phyloP scores from a whole-genome alignment of 371 early-diverging fungal species.

The Nematocida sp. region DNA sequence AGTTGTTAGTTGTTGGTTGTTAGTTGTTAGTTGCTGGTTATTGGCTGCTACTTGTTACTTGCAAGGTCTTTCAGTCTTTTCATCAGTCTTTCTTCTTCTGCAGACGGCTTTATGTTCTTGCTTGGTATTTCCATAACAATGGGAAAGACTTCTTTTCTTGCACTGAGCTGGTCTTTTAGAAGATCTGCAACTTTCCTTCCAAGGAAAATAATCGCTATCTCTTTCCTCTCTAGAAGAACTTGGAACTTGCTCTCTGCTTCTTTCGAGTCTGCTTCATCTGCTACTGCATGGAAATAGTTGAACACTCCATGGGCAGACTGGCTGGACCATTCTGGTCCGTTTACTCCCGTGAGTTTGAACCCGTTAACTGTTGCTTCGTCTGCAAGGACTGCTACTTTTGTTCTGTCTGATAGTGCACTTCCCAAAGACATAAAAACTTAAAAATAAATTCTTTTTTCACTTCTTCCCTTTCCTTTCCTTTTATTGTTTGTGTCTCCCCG shows the following conservation, averaged over 20 bases:
- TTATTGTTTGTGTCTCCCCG: neutral
- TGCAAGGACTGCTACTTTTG: constrained; percentile 59
- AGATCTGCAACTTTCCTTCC: constrained; percentile 55
- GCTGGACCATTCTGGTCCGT: constrained; percentile 25
- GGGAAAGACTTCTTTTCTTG: constrained; percentile 56
- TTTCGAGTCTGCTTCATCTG: constrained; percentile 43
- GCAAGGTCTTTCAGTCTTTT: constrained; percentile 33
- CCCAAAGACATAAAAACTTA: constrained; percentile 3
- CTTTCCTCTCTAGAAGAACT: constrained; percentile 49
- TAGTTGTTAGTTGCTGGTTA: neutral
- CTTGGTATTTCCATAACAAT: constrained; percentile 59
- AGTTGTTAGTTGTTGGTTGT: too few relatives aligned
- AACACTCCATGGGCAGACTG: constrained; percentile 46
- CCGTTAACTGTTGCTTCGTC: constrained; percentile 62
- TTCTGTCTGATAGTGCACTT: constrained; percentile 27
- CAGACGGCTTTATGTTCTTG: constrained; percentile 30
- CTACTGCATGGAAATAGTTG: constrained; percentile 41
- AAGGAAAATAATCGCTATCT: constrained; percentile 61
- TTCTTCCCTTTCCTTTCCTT: neutral
- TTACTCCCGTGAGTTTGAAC: constrained; percentile 62
- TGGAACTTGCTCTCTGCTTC: constrained; percentile 49
- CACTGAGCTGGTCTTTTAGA: constrained; percentile 45
- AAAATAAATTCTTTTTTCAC: neutral
- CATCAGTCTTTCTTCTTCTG: constrained; percentile 11
- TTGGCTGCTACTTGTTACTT: constrained; percentile 11